These are phyloP conservation scores for Mortierella hygrophila DNA, from an alignment of 192 early-diverging fungal species.

Conservation along the genomic window DNA sequence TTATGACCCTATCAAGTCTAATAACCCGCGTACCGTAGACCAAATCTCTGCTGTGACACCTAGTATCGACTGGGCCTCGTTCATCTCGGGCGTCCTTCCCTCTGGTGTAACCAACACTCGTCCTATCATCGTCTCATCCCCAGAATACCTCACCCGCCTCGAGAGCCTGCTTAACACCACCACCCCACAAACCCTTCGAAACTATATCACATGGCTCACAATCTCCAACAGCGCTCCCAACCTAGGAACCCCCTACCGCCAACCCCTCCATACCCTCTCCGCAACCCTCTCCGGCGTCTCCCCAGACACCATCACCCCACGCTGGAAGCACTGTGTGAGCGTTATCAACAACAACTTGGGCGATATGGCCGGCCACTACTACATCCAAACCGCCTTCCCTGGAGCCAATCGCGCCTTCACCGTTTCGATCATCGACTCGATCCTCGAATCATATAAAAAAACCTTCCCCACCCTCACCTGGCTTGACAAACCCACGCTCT, in stretches of 20 bases:
- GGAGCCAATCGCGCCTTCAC: constrained; percentile 34
- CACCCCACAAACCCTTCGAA: constrained; percentile 31
- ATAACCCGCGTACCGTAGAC: constrained; percentile 44
- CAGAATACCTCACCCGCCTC: constrained; percentile 19
- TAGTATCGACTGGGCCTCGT: constrained; percentile 42
- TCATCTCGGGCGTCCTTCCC: constrained; percentile 26
- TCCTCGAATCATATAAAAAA: constrained; percentile 46
- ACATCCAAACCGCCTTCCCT: constrained; percentile 48
- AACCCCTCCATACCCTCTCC: constrained; percentile 31
- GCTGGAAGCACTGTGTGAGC: constrained; percentile 32
- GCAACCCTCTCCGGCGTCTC: constrained; percentile 17
- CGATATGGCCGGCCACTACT: constrained; percentile 57
- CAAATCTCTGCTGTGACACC: constrained; percentile 24
- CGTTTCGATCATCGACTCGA: constrained; percentile 48
- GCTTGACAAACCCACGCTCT: constrained; percentile 56
- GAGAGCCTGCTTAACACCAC: constrained; percentile 5
- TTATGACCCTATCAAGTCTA: neutral
- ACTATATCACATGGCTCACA: constrained; percentile 62
- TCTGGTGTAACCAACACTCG: constrained; percentile 1
- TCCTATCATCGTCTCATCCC: constrained; percentile 9
- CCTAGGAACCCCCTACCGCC: constrained; percentile 34
- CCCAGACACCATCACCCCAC: constrained; percentile 23
- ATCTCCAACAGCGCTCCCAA: constrained; percentile 35
- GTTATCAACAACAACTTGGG: constrained; percentile 43
- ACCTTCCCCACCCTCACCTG: constrained; percentile 48